phyloP scores from a whole-genome alignment of 495 filamentous ascomycete species.

The Aspergillus cavernicola region DNA sequence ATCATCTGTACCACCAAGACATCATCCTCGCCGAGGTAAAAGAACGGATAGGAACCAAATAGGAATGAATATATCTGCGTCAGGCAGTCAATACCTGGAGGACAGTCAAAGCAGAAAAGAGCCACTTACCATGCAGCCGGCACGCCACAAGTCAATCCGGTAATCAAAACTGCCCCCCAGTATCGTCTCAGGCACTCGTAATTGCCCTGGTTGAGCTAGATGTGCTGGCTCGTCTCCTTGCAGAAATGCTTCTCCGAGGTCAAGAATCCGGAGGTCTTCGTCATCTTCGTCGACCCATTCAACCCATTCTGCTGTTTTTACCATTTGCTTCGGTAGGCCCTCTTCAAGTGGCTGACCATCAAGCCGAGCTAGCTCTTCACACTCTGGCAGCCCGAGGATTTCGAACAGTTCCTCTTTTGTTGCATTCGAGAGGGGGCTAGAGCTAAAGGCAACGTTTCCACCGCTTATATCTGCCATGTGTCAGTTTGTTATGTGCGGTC shows the following conservation, averaged over 20 bases:
- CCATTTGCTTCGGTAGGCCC: slow-evolving; percentile 34
- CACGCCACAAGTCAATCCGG: slow-evolving; percentile 39
- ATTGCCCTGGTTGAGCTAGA: slow-evolving; percentile 30
- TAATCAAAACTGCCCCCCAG: slow-evolving; percentile 34
- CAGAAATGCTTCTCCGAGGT: slow-evolving; percentile 43
- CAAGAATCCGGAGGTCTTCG: slow-evolving; percentile 33
- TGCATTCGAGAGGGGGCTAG: slow-evolving; percentile 20
- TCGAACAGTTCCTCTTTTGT: slow-evolving; percentile 25
- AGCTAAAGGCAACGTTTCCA: slow-evolving; percentile 44
- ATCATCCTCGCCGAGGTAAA: slow-evolving; percentile 21
- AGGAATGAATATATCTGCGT: slow-evolving; percentile 24
- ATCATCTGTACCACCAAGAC: not conserved
- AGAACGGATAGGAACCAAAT: slow-evolving; percentile 21
- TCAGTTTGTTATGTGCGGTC: too few species aligned
- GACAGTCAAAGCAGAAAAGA: too few species aligned
- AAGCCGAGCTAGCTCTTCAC: slow-evolving; percentile 25
- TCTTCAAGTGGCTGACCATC: slow-evolving; percentile 30
- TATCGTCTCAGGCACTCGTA: slow-evolving; percentile 43
- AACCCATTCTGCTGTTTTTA: slow-evolving; percentile 30
- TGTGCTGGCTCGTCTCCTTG: slow-evolving; percentile 19
- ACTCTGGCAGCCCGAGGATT: slow-evolving; percentile 27
- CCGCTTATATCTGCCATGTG: slow-evolving; percentile 45
- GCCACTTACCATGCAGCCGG: slow-evolving; percentile 29
- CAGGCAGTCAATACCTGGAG: too few species aligned
- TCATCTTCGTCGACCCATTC: slow-evolving; percentile 37